Base-by-base conservation (phyloP, 176 grass and related monocot genomes). In the Areca catechu region DNA sequence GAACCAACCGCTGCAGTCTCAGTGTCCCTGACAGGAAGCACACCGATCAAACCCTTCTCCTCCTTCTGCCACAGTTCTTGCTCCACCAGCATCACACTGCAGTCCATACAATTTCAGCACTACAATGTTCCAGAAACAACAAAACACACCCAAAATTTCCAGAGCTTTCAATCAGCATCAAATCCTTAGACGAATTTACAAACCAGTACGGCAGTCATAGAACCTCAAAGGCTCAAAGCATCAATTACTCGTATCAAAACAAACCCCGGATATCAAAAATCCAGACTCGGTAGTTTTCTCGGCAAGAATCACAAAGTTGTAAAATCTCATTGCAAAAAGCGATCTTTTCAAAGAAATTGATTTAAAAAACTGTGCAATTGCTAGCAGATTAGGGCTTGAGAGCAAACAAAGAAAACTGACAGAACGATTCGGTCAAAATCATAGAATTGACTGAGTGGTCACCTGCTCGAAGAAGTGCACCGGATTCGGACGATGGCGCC, bases 21-120 rank as follows among this genome's bases (percentile, higher is more conserved):
- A 0, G 78, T 85, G 78, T 92, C 93, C 21, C 78, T 77, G 28
- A 98, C 93, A 12, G 93, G 93, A 68, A 98, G 87, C 22, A 98
- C 93, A 1, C 93, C 93, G 6, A 98, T 98, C 74, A 98, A 78
- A 56, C 93, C 93, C 62, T 86, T 97, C 62, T 98, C 87, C 65
- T 88, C 93, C 69, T 73, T 79, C 56, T 98, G 93, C 93, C 93
- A 98, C 24, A 98, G 76, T 68, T 98, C 93, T 77, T 98, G 93
- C 63, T 98, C 93, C 48, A 98, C 93, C 54, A 98, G 51, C 78
- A 88, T 98, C 55, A 98, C 93, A 67, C 93, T 98, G 84, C 63
- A 84, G 20, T 2, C 22, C 10, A 66, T 70, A 50, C 19, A 76
- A 49, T 4, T 43, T 12, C 20, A 43, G 19, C 60, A 25, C 30